These are phyloP conservation scores for Hibiscus syriacus DNA, from an alignment of 345 rosid species.

Conservation along the genomic window DNA sequence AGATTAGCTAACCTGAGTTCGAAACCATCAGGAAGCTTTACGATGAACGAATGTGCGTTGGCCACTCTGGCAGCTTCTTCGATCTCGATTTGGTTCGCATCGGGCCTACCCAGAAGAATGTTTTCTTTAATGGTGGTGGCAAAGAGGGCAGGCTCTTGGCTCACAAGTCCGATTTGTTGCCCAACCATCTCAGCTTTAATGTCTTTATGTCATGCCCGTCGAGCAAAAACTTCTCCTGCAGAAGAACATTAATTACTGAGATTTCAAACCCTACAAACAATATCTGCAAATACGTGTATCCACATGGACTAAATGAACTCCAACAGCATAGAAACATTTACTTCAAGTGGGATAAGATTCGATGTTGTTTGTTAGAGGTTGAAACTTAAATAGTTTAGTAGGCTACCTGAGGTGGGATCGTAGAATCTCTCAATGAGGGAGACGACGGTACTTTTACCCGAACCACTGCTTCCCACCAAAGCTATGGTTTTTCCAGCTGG, in stretches of 20 bases:
- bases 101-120: conserved; percentile 87
- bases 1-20: conserved; percentile 71
- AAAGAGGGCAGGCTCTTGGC: conserved; percentile 94
- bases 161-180: conserved; percentile 94
- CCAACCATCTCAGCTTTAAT: conserved; percentile 86
- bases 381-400: background rate
- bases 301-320: background rate
- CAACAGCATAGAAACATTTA: conserved; percentile 4
- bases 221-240: conserved; percentile 78
- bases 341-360: background rate
- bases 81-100: conserved; percentile 63
- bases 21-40: conserved; percentile 85
- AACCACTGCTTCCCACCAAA: conserved; percentile 96
- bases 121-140: conserved; percentile 95
- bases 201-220: conserved; percentile 87
- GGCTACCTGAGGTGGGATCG: conserved; percentile 77
- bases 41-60: conserved; percentile 88
- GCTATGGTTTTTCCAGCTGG: conserved; percentile 96
- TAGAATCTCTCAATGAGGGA: conserved; percentile 94
- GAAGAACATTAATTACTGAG: conserved; percentile 4
- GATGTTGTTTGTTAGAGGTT: background rate
- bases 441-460: conserved; percentile 95
- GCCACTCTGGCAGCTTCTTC: conserved; percentile 98
- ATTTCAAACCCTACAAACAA: conserved; percentile 3
- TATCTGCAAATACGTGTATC: background rate